phyloP scores from a whole-genome alignment of 257 asterid genomes.

The Solanum clarkiae region DNA sequence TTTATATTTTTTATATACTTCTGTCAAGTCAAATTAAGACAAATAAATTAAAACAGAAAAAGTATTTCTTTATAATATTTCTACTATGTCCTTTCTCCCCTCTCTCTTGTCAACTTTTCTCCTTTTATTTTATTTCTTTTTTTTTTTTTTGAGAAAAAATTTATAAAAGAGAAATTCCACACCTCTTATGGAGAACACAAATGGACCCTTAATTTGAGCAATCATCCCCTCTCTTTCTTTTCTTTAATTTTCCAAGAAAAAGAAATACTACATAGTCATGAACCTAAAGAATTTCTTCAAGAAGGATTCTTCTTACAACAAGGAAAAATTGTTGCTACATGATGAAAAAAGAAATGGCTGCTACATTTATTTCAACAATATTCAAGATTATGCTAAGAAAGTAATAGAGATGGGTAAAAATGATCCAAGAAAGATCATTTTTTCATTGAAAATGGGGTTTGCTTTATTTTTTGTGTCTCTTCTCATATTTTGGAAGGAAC shows the following conservation, averaged over 20 bases:
- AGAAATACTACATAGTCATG: background rate
- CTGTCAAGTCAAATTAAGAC: too few species aligned
- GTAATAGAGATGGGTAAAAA: slow-evolving; percentile 27
- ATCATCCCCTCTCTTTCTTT: background rate
- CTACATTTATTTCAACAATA: background rate
- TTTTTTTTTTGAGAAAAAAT: background rate
- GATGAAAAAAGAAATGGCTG: background rate
- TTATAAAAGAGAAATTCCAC: background rate
- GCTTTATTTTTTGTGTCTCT: slow-evolving; percentile 30
- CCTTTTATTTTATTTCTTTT: too few species aligned
- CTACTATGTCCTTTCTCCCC: background rate
- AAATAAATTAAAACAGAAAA: too few species aligned
- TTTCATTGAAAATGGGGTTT: slow-evolving; percentile 29
- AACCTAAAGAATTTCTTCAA: background rate
- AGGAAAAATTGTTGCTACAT: slow-evolving; percentile 6
- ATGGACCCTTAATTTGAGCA: background rate
- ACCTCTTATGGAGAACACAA: background rate
- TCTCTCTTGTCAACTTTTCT: background rate
- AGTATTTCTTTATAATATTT: too few species aligned
- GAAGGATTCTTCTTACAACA: slow-evolving; percentile 1
- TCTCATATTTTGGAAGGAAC: slow-evolving; percentile 31
- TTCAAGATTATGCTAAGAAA: slow-evolving; percentile 10
- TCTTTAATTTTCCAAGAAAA: background rate
- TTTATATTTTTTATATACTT: too few species aligned
- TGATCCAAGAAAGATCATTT: slow-evolving; percentile 29